These are phyloP conservation scores for Coemansia reversa DNA, from an alignment of 192 early-diverging fungal genomes.

Conservation along the genomic window DNA sequence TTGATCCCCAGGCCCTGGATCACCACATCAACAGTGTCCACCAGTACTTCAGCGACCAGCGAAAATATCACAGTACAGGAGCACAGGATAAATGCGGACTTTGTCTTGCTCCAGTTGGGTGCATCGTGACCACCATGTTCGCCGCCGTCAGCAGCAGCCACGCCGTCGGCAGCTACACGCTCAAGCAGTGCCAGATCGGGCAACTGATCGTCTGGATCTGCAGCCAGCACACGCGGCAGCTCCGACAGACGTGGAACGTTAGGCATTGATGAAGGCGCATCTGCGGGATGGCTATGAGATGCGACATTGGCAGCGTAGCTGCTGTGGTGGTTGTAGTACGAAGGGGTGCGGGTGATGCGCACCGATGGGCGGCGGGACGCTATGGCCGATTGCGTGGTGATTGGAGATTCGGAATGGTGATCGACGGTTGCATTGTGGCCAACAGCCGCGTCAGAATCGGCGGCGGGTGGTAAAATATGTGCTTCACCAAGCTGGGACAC, in stretches of 20 bases:
- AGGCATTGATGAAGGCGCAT: constrained; percentile 48
- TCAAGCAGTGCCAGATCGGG: constrained; percentile 45
- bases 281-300: constrained; percentile 14
- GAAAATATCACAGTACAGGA: constrained; percentile 81
- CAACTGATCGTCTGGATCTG: constrained; percentile 51
- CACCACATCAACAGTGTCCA: constrained; percentile 81
- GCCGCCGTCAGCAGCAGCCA: constrained; percentile 62
- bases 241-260: constrained; percentile 51
- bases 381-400: neutral
- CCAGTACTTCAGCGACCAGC: constrained; percentile 90
- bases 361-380: neutral
- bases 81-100: constrained; percentile 76
- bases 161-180: constrained; percentile 47
- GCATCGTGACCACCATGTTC: constrained; percentile 84
- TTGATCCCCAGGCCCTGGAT: constrained; percentile 64
- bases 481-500: neutral
- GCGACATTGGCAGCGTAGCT: neutral
- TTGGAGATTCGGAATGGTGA: constrained; percentile 1
- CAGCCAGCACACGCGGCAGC: constrained; percentile 53
- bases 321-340: constrained; percentile 6
- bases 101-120: constrained; percentile 86
- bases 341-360: constrained; percentile 14
- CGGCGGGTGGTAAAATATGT: neutral
- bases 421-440: neutral
- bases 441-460: neutral